Base-by-base conservation (phyloP, 345 rosid species). In the Abelmoschus esculentus region DNA sequence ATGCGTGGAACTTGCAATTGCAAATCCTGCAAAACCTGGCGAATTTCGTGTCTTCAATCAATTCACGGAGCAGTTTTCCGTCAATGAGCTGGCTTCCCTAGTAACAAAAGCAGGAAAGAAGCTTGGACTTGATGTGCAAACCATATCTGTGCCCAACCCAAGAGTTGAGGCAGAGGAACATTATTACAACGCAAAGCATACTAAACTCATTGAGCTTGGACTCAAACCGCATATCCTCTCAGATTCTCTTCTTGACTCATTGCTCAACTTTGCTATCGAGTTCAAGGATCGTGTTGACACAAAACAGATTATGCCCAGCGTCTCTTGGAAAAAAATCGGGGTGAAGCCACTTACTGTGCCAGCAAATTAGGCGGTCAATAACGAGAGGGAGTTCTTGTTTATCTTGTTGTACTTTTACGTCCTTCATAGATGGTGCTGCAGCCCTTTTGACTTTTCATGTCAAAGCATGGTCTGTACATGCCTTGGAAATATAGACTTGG, bases 151-250 rank as follows among this genome's bases (percentile, higher is more conserved):
- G 61, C 97, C 99, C 13, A 95, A 95, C 77, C 99, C 97, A 4
- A 81, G 99, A 79, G 99, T 95, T 19, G 99, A 95, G 77, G 96
- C 99, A 4, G 99, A 95, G 77, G 97, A 95, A 65, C 99, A 95
- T 77, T 95, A 95, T 80, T 91, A 95, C 90, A 95, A 91, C 55
- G 97, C 99, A 55, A 95, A 88, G 83, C 97, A 90, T 74, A 95
- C 97, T 6, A 95, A 95, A 83, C 93, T 95, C 38, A 81, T 95
- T 72, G 99, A 95, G 72, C 79, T 95, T 73, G 99, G 99, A 68
- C 96, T 95, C 52, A 70, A 86, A 74, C 99, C 96, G 18, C 99
- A 90, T 74, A 84, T 89, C 73, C 92, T 95, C 34, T 89, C 93
- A 2, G 96, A 91, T 67, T 91, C 97, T 52, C 96, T 95, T 69